These are phyloP conservation scores for Coemansia sp. DNA, from an alignment of 192 early-diverging fungal genomes.

Conservation along the genomic window DNA sequence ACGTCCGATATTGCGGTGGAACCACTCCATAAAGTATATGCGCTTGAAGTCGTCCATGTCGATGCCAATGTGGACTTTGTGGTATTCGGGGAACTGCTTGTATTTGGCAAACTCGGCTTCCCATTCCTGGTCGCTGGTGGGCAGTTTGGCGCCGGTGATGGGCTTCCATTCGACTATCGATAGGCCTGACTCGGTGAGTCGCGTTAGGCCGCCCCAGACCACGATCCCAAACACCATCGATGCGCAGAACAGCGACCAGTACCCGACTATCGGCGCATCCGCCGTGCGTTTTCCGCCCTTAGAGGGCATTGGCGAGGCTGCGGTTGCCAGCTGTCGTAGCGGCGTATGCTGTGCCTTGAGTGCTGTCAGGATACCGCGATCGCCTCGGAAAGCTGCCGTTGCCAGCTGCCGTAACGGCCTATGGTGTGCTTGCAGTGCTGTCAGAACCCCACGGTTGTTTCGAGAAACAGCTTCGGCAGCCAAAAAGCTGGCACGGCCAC, in stretches of 20 bases:
- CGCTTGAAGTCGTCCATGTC: slow-evolving; percentile 89
- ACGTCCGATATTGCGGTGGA: slow-evolving; percentile 91
- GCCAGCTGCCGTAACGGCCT: not conserved
- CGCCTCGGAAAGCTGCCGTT: not conserved
- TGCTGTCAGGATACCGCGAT: too few species aligned
- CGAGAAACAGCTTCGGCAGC: not conserved
- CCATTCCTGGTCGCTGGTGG: slow-evolving; percentile 83
- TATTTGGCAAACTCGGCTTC: slow-evolving; percentile 95
- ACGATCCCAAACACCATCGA: slow-evolving; percentile 91
- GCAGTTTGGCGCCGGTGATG: slow-evolving; percentile 90
- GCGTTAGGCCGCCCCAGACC: slow-evolving; percentile 89
- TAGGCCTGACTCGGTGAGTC: slow-evolving; percentile 94
- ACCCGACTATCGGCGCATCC: slow-evolving; percentile 72
- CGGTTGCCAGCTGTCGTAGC: not conserved
- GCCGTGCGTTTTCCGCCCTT: slow-evolving; percentile 12
- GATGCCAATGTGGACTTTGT: slow-evolving; percentile 88
- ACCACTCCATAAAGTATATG: slow-evolving; percentile 99
- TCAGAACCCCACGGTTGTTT: not conserved
- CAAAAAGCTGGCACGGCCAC: not conserved
- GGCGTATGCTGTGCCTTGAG: too few species aligned
- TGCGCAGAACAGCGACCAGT: slow-evolving; percentile 87
- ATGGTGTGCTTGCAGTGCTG: too few species aligned
- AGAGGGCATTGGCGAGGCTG: not conserved
- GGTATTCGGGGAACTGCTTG: slow-evolving; percentile 97
- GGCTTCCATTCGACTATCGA: slow-evolving; percentile 97